Evolutionary conservation across 2,329 filamentous ascomycete genomes (phyloP).

Genomic region (Anisogramma anomala): DNA sequence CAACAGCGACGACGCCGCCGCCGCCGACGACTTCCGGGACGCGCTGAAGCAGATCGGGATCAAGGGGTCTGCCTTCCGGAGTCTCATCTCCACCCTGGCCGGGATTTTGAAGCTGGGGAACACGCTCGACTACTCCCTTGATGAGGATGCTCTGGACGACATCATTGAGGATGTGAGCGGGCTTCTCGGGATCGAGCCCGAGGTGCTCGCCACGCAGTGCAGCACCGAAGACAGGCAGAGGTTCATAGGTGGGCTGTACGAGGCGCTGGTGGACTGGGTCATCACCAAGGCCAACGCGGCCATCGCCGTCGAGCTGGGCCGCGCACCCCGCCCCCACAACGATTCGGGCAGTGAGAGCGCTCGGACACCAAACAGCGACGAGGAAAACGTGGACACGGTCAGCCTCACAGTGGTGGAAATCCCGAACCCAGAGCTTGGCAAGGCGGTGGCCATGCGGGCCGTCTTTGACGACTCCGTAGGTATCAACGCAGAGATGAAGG

Average conservation of each 20-base stretch:
- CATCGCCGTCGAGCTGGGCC: constrained; percentile 64
- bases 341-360: constrained; percentile 55
- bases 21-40: constrained; percentile 83
- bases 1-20: constrained; percentile 81
- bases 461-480: constrained; percentile 88
- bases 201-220: constrained; percentile 66
- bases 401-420: constrained; percentile 82
- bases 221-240: constrained; percentile 74
- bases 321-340: constrained; percentile 33
- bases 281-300: constrained; percentile 78
- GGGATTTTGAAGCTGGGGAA: constrained; percentile 87
- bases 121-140: constrained; percentile 71
- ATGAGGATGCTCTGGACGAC: constrained; percentile 73
- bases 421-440: constrained; percentile 67
- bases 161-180: constrained; percentile 84
- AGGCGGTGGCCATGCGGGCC: constrained; percentile 77
- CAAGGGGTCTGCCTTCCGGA: constrained; percentile 71
- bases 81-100: constrained; percentile 74
- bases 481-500: constrained; percentile 95
- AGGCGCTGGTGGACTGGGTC: constrained; percentile 90
- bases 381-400: constrained; percentile 72
- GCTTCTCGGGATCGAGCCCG: constrained; percentile 76
- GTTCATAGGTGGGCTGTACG: constrained; percentile 78
- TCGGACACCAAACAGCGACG: constrained; percentile 54
- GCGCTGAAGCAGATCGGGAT: constrained; percentile 87